Evolutionary conservation across 2,329 filamentous ascomycete genomes (phyloP), one percentile per base, ranked within the genome.

Genomic region (Alternaria triticina): DNA sequence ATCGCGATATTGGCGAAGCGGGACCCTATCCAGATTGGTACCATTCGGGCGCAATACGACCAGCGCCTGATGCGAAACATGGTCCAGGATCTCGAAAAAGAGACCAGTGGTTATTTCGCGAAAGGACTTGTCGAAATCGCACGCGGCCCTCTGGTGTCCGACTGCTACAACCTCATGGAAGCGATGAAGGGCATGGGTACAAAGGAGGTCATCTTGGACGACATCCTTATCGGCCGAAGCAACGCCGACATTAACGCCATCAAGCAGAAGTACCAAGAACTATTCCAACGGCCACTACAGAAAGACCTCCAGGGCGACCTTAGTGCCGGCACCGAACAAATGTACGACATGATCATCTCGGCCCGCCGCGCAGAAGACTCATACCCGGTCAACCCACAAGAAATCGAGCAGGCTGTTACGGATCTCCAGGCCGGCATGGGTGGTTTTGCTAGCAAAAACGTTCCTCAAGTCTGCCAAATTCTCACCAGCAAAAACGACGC

Each of bases 221-320:
- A 98, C 71, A 86, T 97, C 6, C 85, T 98, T 3, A 87, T 97
- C 5, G 86, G 89, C 9, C 88, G 95, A 36, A 91, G 89, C 36
- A 98, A 98, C 74, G 93, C 94, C 33, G 95, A 98, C 72, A 84
- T 99, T 43, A 86, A 88, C 57, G 93, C 92, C 43, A 97, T 99
- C 84, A 97, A 96, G 82, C 80, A 84, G 50, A 87, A 89, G 17
- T 98, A 97, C 78, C 86, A 90, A 47, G 86, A 86, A 15, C 88
- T 86, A 1, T 94, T 90, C 82, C 83, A 84, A 40, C 86, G 86
- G 20, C 84, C 86, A 15, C 86, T 98, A 1, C 90, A 94, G 72
- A 82, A 84, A 12, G 91, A 91, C 58, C 88, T 98, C 67, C 89
- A 88, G 68, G 87, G 86, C 20, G 95, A 98, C 70, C 83, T 98